Percentiles rank a stretch among this genome's conserved stretches.
phyloP scores from a whole-genome alignment of 202 grass and related monocot genomes.

The Setaria italica region DNA sequence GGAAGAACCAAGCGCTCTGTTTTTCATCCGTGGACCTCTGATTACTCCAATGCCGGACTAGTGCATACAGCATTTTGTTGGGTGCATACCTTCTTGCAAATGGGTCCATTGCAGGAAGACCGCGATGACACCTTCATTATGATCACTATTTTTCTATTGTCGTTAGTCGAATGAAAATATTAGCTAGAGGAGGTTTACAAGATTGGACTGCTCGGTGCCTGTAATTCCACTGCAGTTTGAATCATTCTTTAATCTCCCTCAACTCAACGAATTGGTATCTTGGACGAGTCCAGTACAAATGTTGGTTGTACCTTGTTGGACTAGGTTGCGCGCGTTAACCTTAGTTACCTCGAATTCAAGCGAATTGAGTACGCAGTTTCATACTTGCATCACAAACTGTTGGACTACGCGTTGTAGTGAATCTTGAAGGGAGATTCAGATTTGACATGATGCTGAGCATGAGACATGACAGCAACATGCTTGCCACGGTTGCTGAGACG shows the following conservation, averaged over 20 bases:
- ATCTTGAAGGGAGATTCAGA: background rate
- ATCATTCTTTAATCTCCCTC: background rate
- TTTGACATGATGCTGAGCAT: background rate
- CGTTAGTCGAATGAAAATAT: background rate
- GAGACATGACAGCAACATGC: background rate
- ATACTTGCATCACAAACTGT: background rate
- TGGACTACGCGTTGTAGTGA: background rate
- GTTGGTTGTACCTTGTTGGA: background rate
- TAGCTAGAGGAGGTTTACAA: background rate
- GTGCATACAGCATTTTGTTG: constrained; percentile 15
- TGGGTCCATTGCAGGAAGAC: background rate
- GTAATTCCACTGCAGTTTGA: background rate
- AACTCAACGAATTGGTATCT: background rate
- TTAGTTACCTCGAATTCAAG: background rate
- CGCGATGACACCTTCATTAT: background rate
- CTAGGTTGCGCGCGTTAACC: background rate
- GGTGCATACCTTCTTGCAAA: background rate
- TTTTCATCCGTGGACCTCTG: background rate
- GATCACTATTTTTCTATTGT: background rate
- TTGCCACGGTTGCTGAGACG: background rate
- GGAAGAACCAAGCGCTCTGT: constrained; percentile 29
- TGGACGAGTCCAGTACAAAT: background rate
- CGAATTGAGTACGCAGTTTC: background rate
- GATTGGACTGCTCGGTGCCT: background rate
- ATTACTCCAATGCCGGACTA: background rate